A percentile compares a stretch with the other conserved stretches of the same genome.
phyloP scores from a whole-genome alignment of 2,329 filamentous ascomycete genomes.

The Pleoardoris graminearum region DNA sequence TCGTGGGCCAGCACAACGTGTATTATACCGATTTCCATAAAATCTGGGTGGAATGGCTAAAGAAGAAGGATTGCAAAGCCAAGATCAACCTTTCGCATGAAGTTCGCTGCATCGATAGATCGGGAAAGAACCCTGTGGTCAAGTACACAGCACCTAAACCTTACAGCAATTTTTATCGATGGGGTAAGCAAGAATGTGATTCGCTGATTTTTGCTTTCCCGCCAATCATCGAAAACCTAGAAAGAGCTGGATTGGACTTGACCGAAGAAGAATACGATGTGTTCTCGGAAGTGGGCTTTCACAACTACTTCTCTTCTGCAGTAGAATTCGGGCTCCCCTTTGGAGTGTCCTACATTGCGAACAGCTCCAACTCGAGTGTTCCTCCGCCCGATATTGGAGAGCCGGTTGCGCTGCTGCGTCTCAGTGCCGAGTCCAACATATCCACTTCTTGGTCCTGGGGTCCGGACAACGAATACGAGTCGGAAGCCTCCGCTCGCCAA shows the following conservation, averaged over 20 bases:
- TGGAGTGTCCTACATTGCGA: conserved; percentile 41
- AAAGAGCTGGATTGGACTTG: conserved; percentile 38
- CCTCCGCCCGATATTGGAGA: conserved; percentile 41
- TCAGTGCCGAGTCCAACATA: conserved; percentile 33
- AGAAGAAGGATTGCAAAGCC: conserved; percentile 36
- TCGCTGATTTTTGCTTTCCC: conserved; percentile 44
- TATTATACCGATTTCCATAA: conserved; percentile 47
- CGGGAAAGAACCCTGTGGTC: conserved; percentile 36
- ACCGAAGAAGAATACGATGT: conserved; percentile 38
- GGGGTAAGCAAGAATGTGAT: conserved; percentile 40
- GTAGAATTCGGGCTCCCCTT: conserved; percentile 41
- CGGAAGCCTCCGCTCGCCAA: conserved; percentile 28
- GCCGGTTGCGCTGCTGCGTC: conserved; percentile 41
- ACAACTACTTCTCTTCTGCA: conserved; percentile 45
- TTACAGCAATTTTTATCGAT: conserved; percentile 33
- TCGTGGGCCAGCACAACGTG: conserved; percentile 40
- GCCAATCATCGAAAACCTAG: conserved; percentile 38
- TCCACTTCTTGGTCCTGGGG: conserved; percentile 45
- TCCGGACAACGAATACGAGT: conserved; percentile 35
- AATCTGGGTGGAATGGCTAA: conserved; percentile 38
- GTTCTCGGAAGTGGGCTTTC: conserved; percentile 36
- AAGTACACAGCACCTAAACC: conserved; percentile 35
- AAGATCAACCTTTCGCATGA: conserved; percentile 39
- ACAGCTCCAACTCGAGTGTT: conserved; percentile 21
- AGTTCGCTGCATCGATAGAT: conserved; percentile 42